phyloP scores from a whole-genome alignment of 2,329 filamentous ascomycete species.

The Fusarium sp. region DNA sequence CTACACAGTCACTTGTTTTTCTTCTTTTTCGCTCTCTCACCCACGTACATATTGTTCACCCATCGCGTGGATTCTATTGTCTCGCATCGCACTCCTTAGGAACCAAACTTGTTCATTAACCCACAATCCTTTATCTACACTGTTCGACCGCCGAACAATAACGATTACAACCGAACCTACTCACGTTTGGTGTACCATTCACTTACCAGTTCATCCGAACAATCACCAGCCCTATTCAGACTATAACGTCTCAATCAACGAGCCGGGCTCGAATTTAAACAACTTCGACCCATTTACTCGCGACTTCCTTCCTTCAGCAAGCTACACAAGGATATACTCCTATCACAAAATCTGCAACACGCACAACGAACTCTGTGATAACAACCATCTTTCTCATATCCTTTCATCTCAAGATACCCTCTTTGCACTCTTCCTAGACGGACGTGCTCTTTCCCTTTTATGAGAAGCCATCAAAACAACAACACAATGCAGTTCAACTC shows the following conservation, averaged over 20 bases:
- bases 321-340: conserved; percentile 16
- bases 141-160: conserved; percentile 24
- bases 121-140: conserved; percentile 36
- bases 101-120: conserved; percentile 22
- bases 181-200: conserved; percentile 23
- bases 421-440: conserved; percentile 9
- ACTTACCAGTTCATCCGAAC: conserved; percentile 36
- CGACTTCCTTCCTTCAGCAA: conserved; percentile 19
- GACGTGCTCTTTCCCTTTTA: conserved; percentile 14
- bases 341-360: conserved; percentile 13
- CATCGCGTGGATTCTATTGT: conserved; percentile 21
- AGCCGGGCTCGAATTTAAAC: conserved; percentile 28
- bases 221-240: conserved; percentile 12
- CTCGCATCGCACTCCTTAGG: conserved; percentile 30
- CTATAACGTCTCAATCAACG: conserved; percentile 8
- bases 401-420: conserved; percentile 27
- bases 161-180: conserved; percentile 25
- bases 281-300: conserved; percentile 19
- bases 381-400: conserved; percentile 4
- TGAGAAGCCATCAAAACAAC: conserved; percentile 2
- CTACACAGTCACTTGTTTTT: conserved; percentile 16
- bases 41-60: conserved; percentile 18
- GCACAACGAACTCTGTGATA: conserved; percentile 9
- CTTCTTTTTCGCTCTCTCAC: not conserved
- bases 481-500: conserved; percentile 53